These are phyloP conservation scores for Excoecaria agallocha DNA, from an alignment of 345 rosid genomes.

Conservation along the genomic window DNA sequence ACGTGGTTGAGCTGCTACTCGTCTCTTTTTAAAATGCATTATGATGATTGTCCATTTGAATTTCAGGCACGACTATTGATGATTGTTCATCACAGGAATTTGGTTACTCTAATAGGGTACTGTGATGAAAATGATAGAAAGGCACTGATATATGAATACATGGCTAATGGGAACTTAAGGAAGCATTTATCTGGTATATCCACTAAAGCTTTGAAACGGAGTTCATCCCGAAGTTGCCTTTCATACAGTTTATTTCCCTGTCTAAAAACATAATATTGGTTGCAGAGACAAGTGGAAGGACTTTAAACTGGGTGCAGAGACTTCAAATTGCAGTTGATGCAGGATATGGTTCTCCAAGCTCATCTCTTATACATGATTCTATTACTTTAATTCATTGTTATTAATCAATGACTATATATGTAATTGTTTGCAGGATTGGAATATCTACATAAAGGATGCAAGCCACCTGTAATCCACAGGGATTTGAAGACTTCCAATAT, in stretches of 20 bases:
- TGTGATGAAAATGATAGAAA: not conserved
- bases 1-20: not conserved
- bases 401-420: not conserved
- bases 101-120: slow-evolving; percentile 11
- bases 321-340: slow-evolving; percentile 14
- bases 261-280: not conserved
- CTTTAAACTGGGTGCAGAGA: slow-evolving; percentile 8
- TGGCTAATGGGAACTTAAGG: slow-evolving; percentile 6
- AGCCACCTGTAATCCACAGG: slow-evolving; percentile 16
- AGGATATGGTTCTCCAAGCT: not conserved
- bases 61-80: slow-evolving; percentile 3
- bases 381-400: not conserved
- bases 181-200: slow-evolving; percentile 2
- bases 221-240: not conserved
- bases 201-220: not conserved
- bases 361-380: not conserved
- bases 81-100: slow-evolving; percentile 12
- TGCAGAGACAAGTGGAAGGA: not conserved
- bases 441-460: slow-evolving; percentile 13
- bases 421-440: slow-evolving; percentile 9
- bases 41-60: not conserved
- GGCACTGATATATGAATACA: slow-evolving; percentile 17
- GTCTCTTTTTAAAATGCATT: not conserved
- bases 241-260: not conserved
- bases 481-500: slow-evolving; percentile 19